Base-by-base conservation (phyloP, 768 basidiomycete genomes). In the Dendrothele bispora region DNA sequence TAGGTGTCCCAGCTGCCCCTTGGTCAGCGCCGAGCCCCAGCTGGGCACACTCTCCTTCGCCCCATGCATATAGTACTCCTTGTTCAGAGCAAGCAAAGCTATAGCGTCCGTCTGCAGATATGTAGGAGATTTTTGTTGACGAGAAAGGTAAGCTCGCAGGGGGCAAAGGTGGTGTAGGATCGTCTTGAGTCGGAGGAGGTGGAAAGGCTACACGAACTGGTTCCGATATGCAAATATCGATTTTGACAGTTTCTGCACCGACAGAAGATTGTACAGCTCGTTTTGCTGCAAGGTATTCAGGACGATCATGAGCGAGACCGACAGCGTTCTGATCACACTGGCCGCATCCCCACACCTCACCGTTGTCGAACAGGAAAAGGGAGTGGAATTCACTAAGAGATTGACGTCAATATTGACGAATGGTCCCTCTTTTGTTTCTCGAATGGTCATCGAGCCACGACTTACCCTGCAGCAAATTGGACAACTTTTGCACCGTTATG, bases 171-270 rank as follows among this genome's bases (percentile, higher is more conserved):
- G 55, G 52, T 7, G 27, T 39, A 2, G 49, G 49, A 17, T 48
- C 38, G 18, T 5, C 17, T 7, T 39, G 21, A 10, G 48, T 55
- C 4, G 51, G 44, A 28, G 52, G 52, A 1, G 49, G 54, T 24
- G 51, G 54, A 32, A 55, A 55, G 21, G 51, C 47, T 25, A 55
- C 18, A 36, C 54, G 51, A 20, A 55, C 27, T 30, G 54, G 54
- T 36, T 45, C 32, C 36, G 10, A 8, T 6, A 52, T 43, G 14
- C 47, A 47, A 25, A 55, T 48, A 38, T 52, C 51, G 18, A 43
- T 42, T 17, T 10, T 17, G 10, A 32, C n/a, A 10, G 10, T 32
- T 32, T 17, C 30, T 32, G 30, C n/a, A n/a, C n/a, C n/a, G n/a
- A 32, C 45, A 36, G 45, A 0, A 25, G 32, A 22, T 46, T 38